A percentile compares a stretch with the other conserved stretches of the same genome.
phyloP scores from a whole-genome alignment of 139 green algal species.

The Pedinophyceae sp. region DNA sequence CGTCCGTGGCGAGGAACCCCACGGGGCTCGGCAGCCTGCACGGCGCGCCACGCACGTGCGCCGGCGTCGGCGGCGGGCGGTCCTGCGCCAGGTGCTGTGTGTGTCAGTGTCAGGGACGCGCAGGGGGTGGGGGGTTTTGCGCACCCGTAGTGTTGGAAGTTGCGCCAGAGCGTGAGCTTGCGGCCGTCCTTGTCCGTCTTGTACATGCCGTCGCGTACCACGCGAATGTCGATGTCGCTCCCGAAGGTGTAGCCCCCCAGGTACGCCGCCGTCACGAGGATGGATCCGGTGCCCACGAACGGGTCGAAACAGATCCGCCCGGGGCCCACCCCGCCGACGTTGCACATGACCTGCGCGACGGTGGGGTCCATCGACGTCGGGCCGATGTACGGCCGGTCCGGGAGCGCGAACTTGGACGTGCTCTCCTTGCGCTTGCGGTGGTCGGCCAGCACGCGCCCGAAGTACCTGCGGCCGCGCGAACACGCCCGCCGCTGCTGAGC shows the following conservation, averaged over 20 bases:
- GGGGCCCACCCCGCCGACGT: conserved; percentile 43
- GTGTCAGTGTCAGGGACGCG: too few relatives aligned
- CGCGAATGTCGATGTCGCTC: conserved; percentile 61
- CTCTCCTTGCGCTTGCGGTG: conserved; percentile 8
- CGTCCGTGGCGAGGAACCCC: neutral
- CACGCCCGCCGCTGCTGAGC: too few relatives aligned
- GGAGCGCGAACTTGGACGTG: conserved; percentile 37
- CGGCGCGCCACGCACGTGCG: neutral
- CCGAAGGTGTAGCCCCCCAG: conserved; percentile 51
- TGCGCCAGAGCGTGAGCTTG: conserved; percentile 19
- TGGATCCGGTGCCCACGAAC: conserved; percentile 78
- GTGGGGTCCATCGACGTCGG: conserved; percentile 81
- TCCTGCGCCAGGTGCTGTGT: too few relatives aligned
- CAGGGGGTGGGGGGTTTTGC: too few relatives aligned
- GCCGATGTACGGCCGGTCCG: conserved; percentile 63
- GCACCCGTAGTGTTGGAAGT: conserved; percentile 16
- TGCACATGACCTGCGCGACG: conserved; percentile 76
- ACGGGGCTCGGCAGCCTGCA: neutral
- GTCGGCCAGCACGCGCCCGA: conserved; percentile 49
- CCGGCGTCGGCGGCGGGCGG: neutral
- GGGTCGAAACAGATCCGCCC: conserved; percentile 25
- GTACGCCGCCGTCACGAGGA: conserved; percentile 63
- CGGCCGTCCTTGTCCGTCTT: conserved; percentile 28
- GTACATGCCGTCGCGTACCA: conserved; percentile 25
- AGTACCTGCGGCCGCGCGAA: conserved; percentile 60